Percentiles rank a stretch among this genome's conserved stretches.
phyloP scores from a whole-genome alignment of 2,329 filamentous ascomycete species.

The Colletotrichum godetiae region DNA sequence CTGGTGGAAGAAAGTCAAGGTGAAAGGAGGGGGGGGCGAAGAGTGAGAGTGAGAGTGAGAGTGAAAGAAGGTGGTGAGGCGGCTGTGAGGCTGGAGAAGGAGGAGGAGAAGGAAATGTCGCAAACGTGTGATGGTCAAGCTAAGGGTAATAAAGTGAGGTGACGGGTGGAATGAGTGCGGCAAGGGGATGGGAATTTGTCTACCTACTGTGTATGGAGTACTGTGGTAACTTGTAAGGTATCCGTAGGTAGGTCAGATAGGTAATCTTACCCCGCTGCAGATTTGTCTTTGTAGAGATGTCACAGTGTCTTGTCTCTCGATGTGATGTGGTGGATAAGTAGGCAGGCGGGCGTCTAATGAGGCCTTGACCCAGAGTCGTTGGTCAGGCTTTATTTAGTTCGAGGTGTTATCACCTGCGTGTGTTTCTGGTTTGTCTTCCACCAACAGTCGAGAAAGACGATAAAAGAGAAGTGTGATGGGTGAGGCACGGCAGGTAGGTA shows the following conservation, averaged over 20 bases:
- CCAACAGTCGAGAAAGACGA: neutral
- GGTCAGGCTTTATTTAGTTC: too few species aligned
- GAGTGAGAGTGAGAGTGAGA: neutral
- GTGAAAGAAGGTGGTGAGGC: neutral
- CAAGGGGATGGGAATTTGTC: too few species aligned
- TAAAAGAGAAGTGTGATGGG: neutral
- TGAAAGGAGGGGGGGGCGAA: neutral
- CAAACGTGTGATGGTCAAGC: neutral
- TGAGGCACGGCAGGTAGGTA: neutral
- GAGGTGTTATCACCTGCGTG: neutral
- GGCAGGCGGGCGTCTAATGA: neutral
- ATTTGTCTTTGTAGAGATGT: slow-evolving; percentile 9
- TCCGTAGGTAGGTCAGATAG: neutral
- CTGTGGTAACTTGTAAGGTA: too few species aligned
- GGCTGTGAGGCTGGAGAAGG: neutral
- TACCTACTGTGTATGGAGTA: too few species aligned
- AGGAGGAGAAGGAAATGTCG: neutral
- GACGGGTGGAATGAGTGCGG: neutral
- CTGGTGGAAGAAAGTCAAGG: neutral
- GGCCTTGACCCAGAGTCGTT: neutral
- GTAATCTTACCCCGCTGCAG: slow-evolving; percentile 15
- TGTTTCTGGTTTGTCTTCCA: neutral
- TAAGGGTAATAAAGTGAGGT: neutral
- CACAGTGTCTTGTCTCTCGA: neutral
- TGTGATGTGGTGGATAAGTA: neutral